Conservation (phyloP, 345 rosid species). For the Aquilaria malaccensis region DNA sequence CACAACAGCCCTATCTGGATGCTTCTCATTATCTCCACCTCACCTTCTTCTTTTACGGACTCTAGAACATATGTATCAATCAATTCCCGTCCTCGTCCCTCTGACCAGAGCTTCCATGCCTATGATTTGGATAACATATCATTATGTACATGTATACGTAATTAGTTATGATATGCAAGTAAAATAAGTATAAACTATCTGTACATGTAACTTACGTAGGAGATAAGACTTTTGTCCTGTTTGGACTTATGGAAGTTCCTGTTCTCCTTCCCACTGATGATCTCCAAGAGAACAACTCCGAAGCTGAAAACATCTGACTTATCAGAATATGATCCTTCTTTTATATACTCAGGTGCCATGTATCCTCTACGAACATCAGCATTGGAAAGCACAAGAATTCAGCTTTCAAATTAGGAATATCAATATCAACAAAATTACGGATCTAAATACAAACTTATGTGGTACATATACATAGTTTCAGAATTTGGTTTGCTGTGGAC, state of each 20-base stretch:
- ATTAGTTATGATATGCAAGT: too few relatives aligned
- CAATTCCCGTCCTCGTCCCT: slow-evolving; percentile 20
- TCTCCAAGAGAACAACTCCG: slow-evolving; percentile 38
- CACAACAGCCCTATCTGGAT: slow-evolving; percentile 65
- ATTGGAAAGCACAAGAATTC: background rate
- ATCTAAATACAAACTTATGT: too few relatives aligned
- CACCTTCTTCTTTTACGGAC: slow-evolving; percentile 6
- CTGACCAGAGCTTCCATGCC: slow-evolving; percentile 39
- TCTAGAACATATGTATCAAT: slow-evolving; percentile 19
- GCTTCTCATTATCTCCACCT: slow-evolving; percentile 29
- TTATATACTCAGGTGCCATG: slow-evolving; percentile 41
- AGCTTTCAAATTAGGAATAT: too few relatives aligned
- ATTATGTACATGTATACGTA: too few relatives aligned
- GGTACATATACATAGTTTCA: too few relatives aligned
- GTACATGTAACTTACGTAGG: slow-evolving; percentile 22
- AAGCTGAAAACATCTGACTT: slow-evolving; percentile 42
- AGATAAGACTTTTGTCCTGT: slow-evolving; percentile 20
- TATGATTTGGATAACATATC: slow-evolving; percentile 2
- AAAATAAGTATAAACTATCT: too few relatives aligned
- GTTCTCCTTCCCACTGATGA: slow-evolving; percentile 32
- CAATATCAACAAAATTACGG: too few relatives aligned
- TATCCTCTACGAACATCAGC: slow-evolving; percentile 24
- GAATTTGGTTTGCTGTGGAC: background rate
- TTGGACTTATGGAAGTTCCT: slow-evolving; percentile 7
- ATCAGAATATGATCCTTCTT: slow-evolving; percentile 29